Base-by-base conservation (phyloP, 495 filamentous ascomycete genomes). In the Sphaerosporella brunnea region DNA sequence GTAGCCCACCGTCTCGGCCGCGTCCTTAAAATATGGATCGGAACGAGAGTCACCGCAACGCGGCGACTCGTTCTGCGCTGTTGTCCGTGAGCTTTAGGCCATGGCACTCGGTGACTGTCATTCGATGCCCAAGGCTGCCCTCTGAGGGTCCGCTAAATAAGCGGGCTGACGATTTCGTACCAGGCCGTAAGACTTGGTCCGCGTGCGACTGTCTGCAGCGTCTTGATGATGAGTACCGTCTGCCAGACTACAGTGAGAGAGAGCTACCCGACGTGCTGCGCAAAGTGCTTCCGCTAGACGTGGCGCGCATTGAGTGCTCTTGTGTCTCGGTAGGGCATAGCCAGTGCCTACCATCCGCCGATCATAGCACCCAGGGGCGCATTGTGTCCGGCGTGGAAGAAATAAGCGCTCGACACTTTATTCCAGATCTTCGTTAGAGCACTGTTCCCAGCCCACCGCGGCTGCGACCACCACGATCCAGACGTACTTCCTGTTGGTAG, bases 341-440 rank as follows among this genome's bases (percentile, higher is more conserved):
- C 86, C 86, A 0, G 88, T 95, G 0, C 83, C 87, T 10, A 95
- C 77, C 88, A 96, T 96, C 88, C 88, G 30, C 88, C 88, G 51
- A 96, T 93, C 76, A 82, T 82, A 38, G 80, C 80, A 15, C 79
- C 80, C 20, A 80, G 80, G 21, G n/a, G n/a, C n/a, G n/a, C n/a
- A 83, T 83, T 8, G 82, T 83, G 60, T 88, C 82, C 0, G 83
- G 82, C 10, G 82, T 83, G 62, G 87, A 87, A 69, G 87, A 86
- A 1, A 88, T 67, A 37, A n/a, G n/a, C n/a, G n/a, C n/a, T n/a
- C n/a, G n/a, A 73, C 74, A 9, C 79, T 63, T 44, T 78, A 63
- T 20, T 67, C 70, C 16, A 88, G 69, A 51, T 75, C 69, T 55
- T 85, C 80, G 60, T 88, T 87, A 3, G n/a, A n/a, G n/a, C 87